phyloP scores from a whole-genome alignment of 2,329 filamentous ascomycete genomes.

The Colletotrichum falcatum region DNA sequence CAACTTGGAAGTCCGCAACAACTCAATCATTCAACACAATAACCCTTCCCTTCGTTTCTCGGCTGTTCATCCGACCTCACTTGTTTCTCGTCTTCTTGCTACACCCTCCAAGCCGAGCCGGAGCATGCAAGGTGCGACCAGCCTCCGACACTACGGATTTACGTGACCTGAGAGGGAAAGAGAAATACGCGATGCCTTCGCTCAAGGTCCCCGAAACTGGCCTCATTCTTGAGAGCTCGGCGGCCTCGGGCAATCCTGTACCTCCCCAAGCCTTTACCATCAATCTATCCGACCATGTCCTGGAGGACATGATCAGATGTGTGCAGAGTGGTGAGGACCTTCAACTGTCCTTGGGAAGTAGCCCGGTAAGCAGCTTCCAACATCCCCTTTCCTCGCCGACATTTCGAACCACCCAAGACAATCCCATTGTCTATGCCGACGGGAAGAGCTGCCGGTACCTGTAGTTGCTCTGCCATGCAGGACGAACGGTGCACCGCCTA shows the following conservation, averaged over 20 bases:
- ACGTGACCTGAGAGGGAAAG: slow-evolving; percentile 23
- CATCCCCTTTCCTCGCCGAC: slow-evolving; percentile 4
- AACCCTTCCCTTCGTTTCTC: neutral
- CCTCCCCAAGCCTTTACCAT: slow-evolving; percentile 69
- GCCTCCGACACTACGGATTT: slow-evolving; percentile 19
- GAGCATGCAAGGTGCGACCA: slow-evolving; percentile 38
- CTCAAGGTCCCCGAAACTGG: slow-evolving; percentile 69
- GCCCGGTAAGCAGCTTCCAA: slow-evolving; percentile 64
- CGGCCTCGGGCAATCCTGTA: slow-evolving; percentile 53
- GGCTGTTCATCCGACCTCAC: slow-evolving; percentile 1
- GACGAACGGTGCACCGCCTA: slow-evolving; percentile 24
- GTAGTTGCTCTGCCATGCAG: slow-evolving; percentile 18
- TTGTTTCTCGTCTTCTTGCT: neutral
- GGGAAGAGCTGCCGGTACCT: slow-evolving; percentile 3
- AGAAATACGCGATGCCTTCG: slow-evolving; percentile 58
- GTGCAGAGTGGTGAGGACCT: slow-evolving; percentile 68
- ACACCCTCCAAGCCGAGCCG: slow-evolving; percentile 8
- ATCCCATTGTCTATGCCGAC: slow-evolving; percentile 29
- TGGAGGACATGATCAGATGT: slow-evolving; percentile 73
- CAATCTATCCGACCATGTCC: slow-evolving; percentile 66
- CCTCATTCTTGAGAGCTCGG: slow-evolving; percentile 66
- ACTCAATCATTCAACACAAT: slow-evolving; percentile 12
- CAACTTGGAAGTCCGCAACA: slow-evolving; percentile 26
- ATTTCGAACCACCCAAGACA: slow-evolving; percentile 7
- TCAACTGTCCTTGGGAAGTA: slow-evolving; percentile 67